phyloP scores from a whole-genome alignment of 352 stramenopile genomes.

The Aphanomyces stellatus region DNA sequence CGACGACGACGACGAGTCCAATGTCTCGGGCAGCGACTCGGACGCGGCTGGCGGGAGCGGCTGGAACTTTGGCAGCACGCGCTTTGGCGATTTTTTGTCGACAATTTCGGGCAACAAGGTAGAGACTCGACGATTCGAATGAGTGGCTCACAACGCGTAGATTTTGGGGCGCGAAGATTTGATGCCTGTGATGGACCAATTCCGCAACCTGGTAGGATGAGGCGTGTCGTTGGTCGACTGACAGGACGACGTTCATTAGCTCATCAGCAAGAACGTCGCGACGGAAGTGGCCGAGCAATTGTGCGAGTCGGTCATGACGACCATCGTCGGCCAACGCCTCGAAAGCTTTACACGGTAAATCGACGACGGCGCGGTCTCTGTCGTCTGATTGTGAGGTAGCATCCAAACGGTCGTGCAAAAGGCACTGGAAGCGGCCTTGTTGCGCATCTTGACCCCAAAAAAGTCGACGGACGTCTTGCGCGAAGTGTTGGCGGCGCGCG shows the following conservation, averaged over 20 bases:
- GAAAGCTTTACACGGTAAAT: slow-evolving; percentile 81
- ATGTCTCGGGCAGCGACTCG: slow-evolving; percentile 59
- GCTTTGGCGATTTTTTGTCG: slow-evolving; percentile 73
- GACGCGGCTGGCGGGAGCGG: slow-evolving; percentile 38
- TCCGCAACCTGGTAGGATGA: slow-evolving; percentile 85
- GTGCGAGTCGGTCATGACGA: slow-evolving; percentile 90
- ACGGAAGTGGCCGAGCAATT: slow-evolving; percentile 93
- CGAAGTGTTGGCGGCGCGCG: slow-evolving; percentile 86
- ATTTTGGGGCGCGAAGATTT: slow-evolving; percentile 92
- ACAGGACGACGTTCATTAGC: slow-evolving; percentile 32
- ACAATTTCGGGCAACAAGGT: slow-evolving; percentile 83
- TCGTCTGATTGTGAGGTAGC: slow-evolving; percentile 31
- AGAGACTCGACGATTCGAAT: neutral
- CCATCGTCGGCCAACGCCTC: slow-evolving; percentile 92
- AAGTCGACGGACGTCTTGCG: slow-evolving; percentile 94
- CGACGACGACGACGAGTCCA: slow-evolving; percentile 38
- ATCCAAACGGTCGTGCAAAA: slow-evolving; percentile 90
- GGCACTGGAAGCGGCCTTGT: slow-evolving; percentile 90
- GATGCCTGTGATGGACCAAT: slow-evolving; percentile 85
- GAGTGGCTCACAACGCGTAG: slow-evolving; percentile 13
- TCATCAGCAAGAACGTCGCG: slow-evolving; percentile 98
- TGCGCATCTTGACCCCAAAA: slow-evolving; percentile 93
- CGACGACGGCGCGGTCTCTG: neutral
- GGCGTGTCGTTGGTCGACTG: neutral
- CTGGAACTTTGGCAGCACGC: slow-evolving; percentile 78